A percentile compares a stretch with the other conserved stretches of the same genome.
Evolutionary conservation across 1,284 basidiomycete species (phyloP).

Genomic region (Inonotus hispidus): DNA sequence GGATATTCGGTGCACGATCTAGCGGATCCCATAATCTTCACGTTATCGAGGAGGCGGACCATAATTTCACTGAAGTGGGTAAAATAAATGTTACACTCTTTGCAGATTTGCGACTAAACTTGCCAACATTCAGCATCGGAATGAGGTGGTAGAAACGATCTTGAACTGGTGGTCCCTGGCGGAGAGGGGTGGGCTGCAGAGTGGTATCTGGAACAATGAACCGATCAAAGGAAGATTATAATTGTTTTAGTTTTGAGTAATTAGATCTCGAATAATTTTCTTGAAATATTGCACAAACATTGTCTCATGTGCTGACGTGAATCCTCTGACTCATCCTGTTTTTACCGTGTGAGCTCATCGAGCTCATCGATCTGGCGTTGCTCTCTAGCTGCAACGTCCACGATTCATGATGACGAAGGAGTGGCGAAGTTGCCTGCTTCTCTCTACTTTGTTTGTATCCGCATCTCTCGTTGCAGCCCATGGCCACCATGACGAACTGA

Average conservation of each 20-base stretch:
- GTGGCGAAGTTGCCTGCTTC: not conserved
- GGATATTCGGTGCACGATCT: constrained; percentile 46
- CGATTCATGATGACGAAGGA: not conserved
- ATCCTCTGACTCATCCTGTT: not conserved
- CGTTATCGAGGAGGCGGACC: constrained; percentile 64
- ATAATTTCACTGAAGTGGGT: constrained; percentile 60
- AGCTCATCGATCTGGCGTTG: too few species aligned
- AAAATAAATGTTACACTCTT: not conserved
- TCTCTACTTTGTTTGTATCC: not conserved
- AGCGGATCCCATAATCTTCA: constrained; percentile 66
- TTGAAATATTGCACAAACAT: too few species aligned
- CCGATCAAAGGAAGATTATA: constrained; percentile 30
- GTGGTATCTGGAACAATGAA: constrained; percentile 54
- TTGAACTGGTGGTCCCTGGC: constrained; percentile 54
- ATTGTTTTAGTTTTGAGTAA: not conserved
- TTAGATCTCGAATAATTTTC: too few species aligned
- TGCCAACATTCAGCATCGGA: constrained; percentile 35
- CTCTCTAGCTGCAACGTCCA: not conserved
- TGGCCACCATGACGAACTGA: constrained; percentile 51
- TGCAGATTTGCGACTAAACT: not conserved
- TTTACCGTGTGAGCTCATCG: not conserved
- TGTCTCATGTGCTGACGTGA: too few species aligned
- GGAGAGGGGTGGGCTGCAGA: constrained; percentile 38
- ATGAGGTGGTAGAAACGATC: constrained; percentile 56
- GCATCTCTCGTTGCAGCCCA: constrained; percentile 38